Base-by-base conservation (phyloP, 2,329 filamentous ascomycete genomes). In the Teratosphaeria destructans region DNA sequence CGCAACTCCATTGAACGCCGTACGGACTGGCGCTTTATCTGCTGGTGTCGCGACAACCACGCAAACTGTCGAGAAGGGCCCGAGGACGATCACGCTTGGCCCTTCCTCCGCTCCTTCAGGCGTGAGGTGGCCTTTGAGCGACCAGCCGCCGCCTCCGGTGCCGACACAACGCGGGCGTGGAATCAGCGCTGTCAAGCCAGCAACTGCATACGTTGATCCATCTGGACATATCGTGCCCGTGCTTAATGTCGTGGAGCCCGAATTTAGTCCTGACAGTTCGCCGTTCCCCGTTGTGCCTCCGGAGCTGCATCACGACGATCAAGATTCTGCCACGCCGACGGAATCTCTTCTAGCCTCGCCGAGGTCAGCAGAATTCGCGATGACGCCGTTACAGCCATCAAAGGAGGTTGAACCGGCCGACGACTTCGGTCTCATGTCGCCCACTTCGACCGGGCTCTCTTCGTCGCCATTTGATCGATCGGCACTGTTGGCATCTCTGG, bases 71-170 rank as follows among this genome's bases (percentile, higher is more conserved):
- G 47, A 58, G 26, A 62, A 71, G 49, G 68, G 71, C 5, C 66
- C 70, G 2, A 65, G 12, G 7, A 16, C 64, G 10, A 62, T 74
- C n/a, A 72, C 69, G 37, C 81, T 84, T 0, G 85, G 85, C 0
- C 85, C 86, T 11, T 86, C 85, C 0, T 88, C 85, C 1, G 85
- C 86, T 2, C 86, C 86, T 0, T 83, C 84, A 8, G 84, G 77
- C 57, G 82, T 84, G 59, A 81, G 81, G 1, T 87, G 84, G 83
- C 76, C 77, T 8, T 77, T 76, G 56, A 78, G 80, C 56, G 77
- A 79, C 54, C 74, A 76, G 35, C n/a, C 75, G n/a, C 54, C 61
- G 2, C 43, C 43, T 49, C 57, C 59, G 76, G 37, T 60, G 16
- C 60, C 55, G 34, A 43, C 57, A 11, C 57, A 60, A 47, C 57